These are phyloP conservation scores for Solanum infundibuliforme DNA, from an alignment of 257 asterid species.

Conservation along the genomic window DNA sequence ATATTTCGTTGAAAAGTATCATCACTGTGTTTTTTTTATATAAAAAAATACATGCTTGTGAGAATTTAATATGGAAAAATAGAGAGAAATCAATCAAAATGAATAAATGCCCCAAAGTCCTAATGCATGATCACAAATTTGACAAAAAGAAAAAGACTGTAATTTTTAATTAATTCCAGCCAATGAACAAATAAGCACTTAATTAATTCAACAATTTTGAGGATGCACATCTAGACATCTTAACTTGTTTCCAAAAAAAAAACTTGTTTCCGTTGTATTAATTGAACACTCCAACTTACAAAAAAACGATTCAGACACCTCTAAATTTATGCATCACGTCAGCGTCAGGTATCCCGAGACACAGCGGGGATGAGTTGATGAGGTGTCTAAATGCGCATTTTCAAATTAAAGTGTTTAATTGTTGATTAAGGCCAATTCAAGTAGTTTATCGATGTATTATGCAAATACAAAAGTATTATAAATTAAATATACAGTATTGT, in stretches of 20 bases:
- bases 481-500: background rate
- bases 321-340: background rate
- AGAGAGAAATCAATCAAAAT: background rate
- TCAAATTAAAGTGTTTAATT: background rate
- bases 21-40: background rate
- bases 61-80: background rate
- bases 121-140: background rate
- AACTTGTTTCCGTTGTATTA: background rate
- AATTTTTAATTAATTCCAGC: background rate
- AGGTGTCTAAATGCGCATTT: too few species aligned
- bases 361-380: background rate
- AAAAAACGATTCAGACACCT: background rate
- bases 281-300: background rate
- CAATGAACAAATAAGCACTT: background rate
- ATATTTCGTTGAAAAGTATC: background rate
- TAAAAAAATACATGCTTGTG: too few species aligned
- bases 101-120: background rate
- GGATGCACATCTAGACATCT: background rate
- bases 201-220: too few species aligned
- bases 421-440: background rate
- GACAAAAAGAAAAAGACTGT: background rate
- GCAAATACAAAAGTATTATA: background rate
- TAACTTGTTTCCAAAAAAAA: too few species aligned
- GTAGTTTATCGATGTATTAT: background rate
- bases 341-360: background rate